phyloP scores from a whole-genome alignment of 495 filamentous ascomycete genomes.

The Neurospora sp. region DNA sequence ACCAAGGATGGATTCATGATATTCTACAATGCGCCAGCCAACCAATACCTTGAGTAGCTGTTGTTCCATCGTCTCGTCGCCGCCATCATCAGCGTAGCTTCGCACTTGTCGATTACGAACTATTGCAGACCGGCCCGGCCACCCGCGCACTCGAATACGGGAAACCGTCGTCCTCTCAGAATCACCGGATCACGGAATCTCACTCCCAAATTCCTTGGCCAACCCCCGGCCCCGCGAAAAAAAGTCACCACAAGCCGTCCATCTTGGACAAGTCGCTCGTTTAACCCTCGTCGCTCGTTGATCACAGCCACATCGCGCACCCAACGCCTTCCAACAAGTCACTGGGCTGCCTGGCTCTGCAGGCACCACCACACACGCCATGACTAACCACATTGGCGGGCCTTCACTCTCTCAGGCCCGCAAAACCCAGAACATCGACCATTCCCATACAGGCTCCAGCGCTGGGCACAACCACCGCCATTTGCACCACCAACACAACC shows the following conservation, averaged over 20 bases:
- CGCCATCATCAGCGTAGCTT: neutral
- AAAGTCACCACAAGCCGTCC: neutral
- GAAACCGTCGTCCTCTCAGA: neutral
- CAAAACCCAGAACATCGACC: constrained; percentile 6
- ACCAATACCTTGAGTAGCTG: neutral
- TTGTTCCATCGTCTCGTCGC: neutral
- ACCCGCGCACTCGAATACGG: neutral
- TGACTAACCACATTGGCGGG: constrained; percentile 40
- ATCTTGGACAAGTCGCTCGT: neutral
- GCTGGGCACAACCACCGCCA: constrained; percentile 20
- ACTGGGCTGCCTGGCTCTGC: constrained; percentile 11
- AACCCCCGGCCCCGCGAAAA: neutral
- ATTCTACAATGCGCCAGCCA: neutral
- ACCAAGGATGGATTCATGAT: neutral
- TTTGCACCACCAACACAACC: constrained; percentile 17
- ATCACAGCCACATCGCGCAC: neutral
- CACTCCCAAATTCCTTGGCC: neutral
- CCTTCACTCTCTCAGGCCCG: constrained; percentile 47
- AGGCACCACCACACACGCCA: constrained; percentile 28
- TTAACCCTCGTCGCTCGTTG: neutral
- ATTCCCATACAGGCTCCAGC: constrained; percentile 13
- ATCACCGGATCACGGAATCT: neutral
- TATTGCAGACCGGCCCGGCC: neutral
- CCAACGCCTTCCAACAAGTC: constrained; percentile 1
- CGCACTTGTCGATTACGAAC: neutral